Conservation (phyloP, 1,284 basidiomycete genomes). For the Tylopilus sp. region DNA sequence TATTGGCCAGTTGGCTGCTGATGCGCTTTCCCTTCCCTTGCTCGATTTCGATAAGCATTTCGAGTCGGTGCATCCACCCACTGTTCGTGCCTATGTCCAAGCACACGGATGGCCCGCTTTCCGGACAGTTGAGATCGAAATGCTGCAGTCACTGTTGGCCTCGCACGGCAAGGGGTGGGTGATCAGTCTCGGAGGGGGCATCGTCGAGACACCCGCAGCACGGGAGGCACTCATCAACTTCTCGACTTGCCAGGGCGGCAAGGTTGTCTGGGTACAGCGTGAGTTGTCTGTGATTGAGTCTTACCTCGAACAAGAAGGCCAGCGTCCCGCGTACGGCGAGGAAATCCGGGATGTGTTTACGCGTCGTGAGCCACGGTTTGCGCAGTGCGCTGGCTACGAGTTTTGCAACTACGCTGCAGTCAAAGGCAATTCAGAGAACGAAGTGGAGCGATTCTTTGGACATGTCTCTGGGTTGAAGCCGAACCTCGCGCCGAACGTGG, state of each 20-base stretch:
- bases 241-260: conserved; percentile 59
- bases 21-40: conserved; percentile 80
- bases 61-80: conserved; percentile 69
- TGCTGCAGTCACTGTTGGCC: conserved; percentile 71
- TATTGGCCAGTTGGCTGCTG: conserved; percentile 79
- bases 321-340: conserved; percentile 90
- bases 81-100: conserved; percentile 84
- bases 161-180: conserved; percentile 73
- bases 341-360: conserved; percentile 86
- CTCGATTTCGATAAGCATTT: conserved; percentile 93
- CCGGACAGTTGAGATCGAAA: conserved; percentile 69
- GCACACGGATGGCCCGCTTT: conserved; percentile 85
- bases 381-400: conserved; percentile 87
- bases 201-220: conserved; percentile 89
- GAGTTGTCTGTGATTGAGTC: conserved; percentile 78
- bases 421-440: conserved; percentile 28
- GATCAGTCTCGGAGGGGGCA: conserved; percentile 95
- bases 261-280: conserved; percentile 79
- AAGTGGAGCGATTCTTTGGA: conserved; percentile 86
- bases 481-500: conserved; percentile 73
- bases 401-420: conserved; percentile 83
- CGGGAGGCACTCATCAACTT: conserved; percentile 80
- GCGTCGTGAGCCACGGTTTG: conserved; percentile 90
- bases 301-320: conserved; percentile 84
- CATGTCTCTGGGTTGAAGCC: conserved; percentile 85